Base-by-base conservation (phyloP, 306 rosid genomes). In the Cicer arietinum region DNA sequence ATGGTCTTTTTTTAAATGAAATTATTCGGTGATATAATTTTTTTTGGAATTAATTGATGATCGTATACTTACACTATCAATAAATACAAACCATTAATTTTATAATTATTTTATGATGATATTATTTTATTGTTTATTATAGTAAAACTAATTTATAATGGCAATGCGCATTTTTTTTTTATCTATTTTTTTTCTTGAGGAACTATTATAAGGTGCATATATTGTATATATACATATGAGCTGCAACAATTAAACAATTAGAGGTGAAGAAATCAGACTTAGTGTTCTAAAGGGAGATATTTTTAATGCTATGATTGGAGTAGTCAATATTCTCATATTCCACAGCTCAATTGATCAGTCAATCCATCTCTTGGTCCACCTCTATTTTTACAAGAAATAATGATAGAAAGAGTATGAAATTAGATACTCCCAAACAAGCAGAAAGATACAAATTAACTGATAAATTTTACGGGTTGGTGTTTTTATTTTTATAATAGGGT, bases 281-380 rank as follows among this genome's bases (percentile, higher is more conserved):
- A 75, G 12, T 54, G 10, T 22, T 56, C 18, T 10, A 25, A 18
- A 4, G 8, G 54, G 10, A 56, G 71, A 71, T 77, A 56, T 67
- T 57, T 69, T 51, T 5, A 7, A 16, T 14, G 48, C 35, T 59
- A 13, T 77, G 61, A 75, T 64, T 65, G 3, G 10, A 3, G 46
- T 59, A 59, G 42, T 77, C 52, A 44, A 77, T 40, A 12, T 59
- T 22, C 30, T 30, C 52, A 60, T 53, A 30, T 67, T 56, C 60
- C 30, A 44, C 52, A 61, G 11, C 8, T 16, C 48, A 39, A 35
- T 60, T 35, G 11, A 3, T 44, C 35, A 13, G 30, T 57, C 65
- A 75, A 75, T 65, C 37, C 11, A 76, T 48, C 60, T 8, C 58
- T 48, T 18, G 22, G 53, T 66, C 46, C 35, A 39, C 22, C 57